Evolutionary conservation across 495 filamentous ascomycete species (phyloP), one percentile per base, ranked within the genome.

Genomic region (Monascus purpureus): DNA sequence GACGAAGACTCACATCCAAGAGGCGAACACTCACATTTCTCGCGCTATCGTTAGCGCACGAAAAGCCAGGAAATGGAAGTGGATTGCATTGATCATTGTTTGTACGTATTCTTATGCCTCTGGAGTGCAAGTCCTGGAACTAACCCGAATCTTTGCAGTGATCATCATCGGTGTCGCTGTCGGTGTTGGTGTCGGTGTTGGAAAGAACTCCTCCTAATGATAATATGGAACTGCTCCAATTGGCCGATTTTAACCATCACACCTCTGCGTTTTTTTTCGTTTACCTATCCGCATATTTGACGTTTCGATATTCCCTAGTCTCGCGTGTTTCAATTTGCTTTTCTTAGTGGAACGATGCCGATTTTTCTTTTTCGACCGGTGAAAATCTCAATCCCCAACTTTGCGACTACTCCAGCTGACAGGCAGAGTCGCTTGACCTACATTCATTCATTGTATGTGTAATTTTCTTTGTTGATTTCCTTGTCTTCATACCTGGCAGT

Each of bases 31-130:
- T 32, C 70, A 96, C 57, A 73, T 96, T 23, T 72, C 63, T 27
- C 65, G 65, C 12, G 92, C 87, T 11, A 77, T 93, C 29, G 61
- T 61, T 19, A 92, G 80, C 39, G 87, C 92, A n/a, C 60, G 75
- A 44, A 69, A 70, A 31, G 75, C 79, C 22, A 72, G 82, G 39
- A 81, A 75, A 62, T 95, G 93, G 85, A 97, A 96, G 81, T 97
- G 90, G 90, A 88, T 82, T 48, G 93, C 86, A 57, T 55, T 95
- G 49, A 70, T 79, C 44, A 81, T 96, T 41, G 49, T 69, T 40
- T 62, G 82, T 87, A 73, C 60, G 80, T 82, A 28, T 35, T 33
- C 38, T 38, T 13, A 4, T 28, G 7, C 35, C 23, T 13, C 26
- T 12, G 31, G 5, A 17, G 25, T 9, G n/a, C 17, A 2, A 14